Evolutionary conservation across 495 filamentous ascomycete species (phyloP).

Genomic region (Neurospora terricola): DNA sequence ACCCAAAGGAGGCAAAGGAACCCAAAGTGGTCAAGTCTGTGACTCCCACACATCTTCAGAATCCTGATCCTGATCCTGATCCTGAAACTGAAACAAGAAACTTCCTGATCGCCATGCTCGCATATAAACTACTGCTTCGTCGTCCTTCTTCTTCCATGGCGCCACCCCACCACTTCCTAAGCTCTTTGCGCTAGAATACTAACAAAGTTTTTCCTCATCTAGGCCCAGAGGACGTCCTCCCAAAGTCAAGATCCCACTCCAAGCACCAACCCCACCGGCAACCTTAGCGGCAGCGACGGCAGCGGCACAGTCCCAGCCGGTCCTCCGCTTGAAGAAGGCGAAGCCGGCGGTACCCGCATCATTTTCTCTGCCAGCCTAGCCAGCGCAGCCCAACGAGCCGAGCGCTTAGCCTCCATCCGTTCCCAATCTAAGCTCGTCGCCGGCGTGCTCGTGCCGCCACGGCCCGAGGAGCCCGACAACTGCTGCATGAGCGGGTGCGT

Average conservation of each 20-base stretch:
- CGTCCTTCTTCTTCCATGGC: slow-evolving; percentile 17
- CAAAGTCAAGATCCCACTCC: not conserved
- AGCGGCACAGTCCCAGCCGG: not conserved
- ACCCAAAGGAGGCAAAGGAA: slow-evolving; percentile 3
- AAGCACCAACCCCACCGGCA: not conserved
- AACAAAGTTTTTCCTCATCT: not conserved
- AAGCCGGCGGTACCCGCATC: slow-evolving; percentile 23
- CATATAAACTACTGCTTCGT: slow-evolving; percentile 15
- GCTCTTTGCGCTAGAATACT: not conserved
- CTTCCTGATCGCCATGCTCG: slow-evolving; percentile 1
- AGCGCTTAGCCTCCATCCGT: slow-evolving; percentile 46
- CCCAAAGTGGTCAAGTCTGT: slow-evolving; percentile 20
- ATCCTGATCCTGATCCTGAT: slow-evolving; percentile 19
- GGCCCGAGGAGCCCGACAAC: slow-evolving; percentile 86
- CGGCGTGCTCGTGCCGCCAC: slow-evolving; percentile 71
- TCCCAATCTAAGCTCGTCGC: slow-evolving; percentile 51
- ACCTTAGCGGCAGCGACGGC: not conserved
- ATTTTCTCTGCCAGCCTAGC: slow-evolving; percentile 70
- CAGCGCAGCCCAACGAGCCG: slow-evolving; percentile 53
- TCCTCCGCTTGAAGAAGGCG: not conserved
- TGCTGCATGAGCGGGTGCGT: slow-evolving; percentile 99
- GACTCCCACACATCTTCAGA: slow-evolving; percentile 8
- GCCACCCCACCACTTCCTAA: slow-evolving; percentile 8
- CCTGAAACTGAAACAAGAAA: slow-evolving; percentile 2
- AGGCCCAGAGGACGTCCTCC: not conserved